Evolutionary conservation across 352 stramenopile species (phyloP).

Genomic region (Pythium utonaiense): DNA sequence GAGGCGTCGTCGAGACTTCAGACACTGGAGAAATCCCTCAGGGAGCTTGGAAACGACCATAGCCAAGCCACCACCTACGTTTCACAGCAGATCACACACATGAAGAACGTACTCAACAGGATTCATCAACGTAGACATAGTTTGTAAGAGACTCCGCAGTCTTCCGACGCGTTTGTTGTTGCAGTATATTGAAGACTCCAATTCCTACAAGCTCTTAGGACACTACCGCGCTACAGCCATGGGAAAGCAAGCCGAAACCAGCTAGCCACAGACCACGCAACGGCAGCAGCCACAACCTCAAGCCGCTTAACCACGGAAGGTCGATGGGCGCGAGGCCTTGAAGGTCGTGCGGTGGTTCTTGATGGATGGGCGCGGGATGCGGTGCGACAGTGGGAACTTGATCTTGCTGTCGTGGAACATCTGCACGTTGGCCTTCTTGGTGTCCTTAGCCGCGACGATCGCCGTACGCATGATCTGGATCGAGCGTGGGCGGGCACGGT

Average conservation of each 20-base stretch:
- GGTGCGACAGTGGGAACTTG: constrained; percentile 98
- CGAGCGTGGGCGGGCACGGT: constrained; percentile 95
- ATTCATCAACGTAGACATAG: not conserved
- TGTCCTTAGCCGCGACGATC: constrained; percentile 94
- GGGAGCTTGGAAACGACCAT: too few relatives aligned
- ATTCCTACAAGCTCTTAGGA: constrained; percentile 6
- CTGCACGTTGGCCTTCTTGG: constrained; percentile 95
- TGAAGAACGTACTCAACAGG: not conserved
- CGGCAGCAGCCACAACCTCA: not conserved
- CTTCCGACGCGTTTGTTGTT: constrained; percentile 19
- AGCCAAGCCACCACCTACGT: constrained; percentile 3
- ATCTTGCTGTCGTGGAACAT: constrained; percentile 97
- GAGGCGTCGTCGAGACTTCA: not conserved
- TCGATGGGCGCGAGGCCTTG: constrained; percentile 95
- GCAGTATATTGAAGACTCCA: constrained; percentile 13
- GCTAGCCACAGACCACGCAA: not conserved
- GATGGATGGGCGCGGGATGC: constrained; percentile 88
- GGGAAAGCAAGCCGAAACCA: not conserved
- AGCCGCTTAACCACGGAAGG: constrained; percentile 95
- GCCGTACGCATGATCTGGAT: constrained; percentile 99
- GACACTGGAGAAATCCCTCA: constrained; percentile 1
- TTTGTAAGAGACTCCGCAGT: constrained; percentile 20
- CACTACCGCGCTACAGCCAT: not conserved
- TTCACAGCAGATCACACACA: constrained; percentile 8
- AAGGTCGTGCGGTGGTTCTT: constrained; percentile 97